Percentiles rank a stretch among this genome's conserved stretches.
phyloP scores from a whole-genome alignment of 2,329 filamentous ascomycete genomes.

The Ascochyta clinopodiicola region DNA sequence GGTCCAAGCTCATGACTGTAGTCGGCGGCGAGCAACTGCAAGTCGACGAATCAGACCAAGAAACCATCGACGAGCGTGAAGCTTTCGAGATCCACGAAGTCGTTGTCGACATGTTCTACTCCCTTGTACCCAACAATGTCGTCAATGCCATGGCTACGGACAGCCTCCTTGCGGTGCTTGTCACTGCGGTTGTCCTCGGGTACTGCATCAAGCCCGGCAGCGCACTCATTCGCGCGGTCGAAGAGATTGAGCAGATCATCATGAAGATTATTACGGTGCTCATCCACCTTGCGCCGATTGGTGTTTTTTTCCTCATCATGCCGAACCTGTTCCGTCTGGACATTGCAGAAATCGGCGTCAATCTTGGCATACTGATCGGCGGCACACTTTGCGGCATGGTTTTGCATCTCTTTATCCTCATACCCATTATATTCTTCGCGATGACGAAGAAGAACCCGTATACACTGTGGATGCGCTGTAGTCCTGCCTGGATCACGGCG shows the following conservation, averaged over 20 bases:
- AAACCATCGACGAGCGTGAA: constrained; percentile 46
- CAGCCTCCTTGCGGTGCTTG: constrained; percentile 56
- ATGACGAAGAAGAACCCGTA: constrained; percentile 56
- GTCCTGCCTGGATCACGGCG: constrained; percentile 61
- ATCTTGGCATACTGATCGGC: constrained; percentile 60
- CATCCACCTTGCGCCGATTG: constrained; percentile 59
- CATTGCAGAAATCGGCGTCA: constrained; percentile 56
- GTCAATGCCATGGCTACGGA: constrained; percentile 56
- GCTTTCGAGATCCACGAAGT: constrained; percentile 50
- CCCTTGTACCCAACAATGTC: constrained; percentile 59
- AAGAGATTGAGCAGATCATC: constrained; percentile 59
- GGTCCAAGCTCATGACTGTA: constrained; percentile 54
- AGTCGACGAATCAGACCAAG: constrained; percentile 39
- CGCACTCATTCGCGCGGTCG: constrained; percentile 52
- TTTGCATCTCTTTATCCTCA: constrained; percentile 56
- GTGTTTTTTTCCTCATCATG: constrained; percentile 62
- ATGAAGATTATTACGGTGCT: constrained; percentile 56
- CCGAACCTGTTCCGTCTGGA: constrained; percentile 60
- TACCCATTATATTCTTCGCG: constrained; percentile 48
- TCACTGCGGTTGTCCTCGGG: constrained; percentile 56
- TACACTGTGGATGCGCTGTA: constrained; percentile 56
- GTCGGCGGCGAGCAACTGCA: constrained; percentile 46
- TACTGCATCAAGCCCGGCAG: constrained; percentile 54
- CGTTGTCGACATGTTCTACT: constrained; percentile 58
- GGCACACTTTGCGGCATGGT: constrained; percentile 56